Base-by-base conservation (phyloP, 2,329 filamentous ascomycete species). In the Trichophyton mentagrophytes region DNA sequence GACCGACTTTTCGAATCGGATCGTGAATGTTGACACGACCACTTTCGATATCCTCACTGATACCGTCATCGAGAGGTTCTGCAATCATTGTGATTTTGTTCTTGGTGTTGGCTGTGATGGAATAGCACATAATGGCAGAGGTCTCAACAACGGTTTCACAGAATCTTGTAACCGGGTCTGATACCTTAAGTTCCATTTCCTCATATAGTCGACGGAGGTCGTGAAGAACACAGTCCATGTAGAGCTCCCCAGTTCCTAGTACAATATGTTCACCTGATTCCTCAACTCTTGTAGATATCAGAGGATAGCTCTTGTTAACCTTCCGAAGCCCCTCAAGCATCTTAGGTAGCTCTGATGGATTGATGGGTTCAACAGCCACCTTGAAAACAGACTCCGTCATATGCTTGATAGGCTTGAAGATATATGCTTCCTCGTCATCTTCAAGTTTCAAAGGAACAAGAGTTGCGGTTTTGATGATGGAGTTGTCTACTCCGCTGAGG, bases 61-160 rank as follows among this genome's bases (percentile, higher is more conserved):
- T 95, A 15, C 93, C 93, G 67, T 95, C 88, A 66, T 99, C 93
- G 13, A 99, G 78, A 38, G 93, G 92, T 73, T 99, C 93, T 2
- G 93, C 93, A 61, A 97, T 88, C 89, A 99, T 96, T 40, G 93
- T 97, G 69, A 99, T 88, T 74, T 95, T 96, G 78, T 99, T 99
- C 79, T 96, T 96, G 78, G 99, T 99, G 78, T 99, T 99, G 1
- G 93, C 93, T 1, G 93, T 97, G 67, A 96, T 85, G 22, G 93
- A 92, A 72, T 96, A 99, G 77, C 93, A 99, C 76, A 96, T 96
- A 62, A 95, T 96, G 20, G 91, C 91, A 17, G 90, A 96, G 66
- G 93, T 95, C 73, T 99, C 93, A 42, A 96, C 90, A 27, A 96
- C 92, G 0, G 93, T 99, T 76, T 99, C 93, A 75, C 90, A 96